Base-by-base conservation (phyloP, 2,329 filamentous ascomycete genomes). In the Penicillium sumatraense region DNA sequence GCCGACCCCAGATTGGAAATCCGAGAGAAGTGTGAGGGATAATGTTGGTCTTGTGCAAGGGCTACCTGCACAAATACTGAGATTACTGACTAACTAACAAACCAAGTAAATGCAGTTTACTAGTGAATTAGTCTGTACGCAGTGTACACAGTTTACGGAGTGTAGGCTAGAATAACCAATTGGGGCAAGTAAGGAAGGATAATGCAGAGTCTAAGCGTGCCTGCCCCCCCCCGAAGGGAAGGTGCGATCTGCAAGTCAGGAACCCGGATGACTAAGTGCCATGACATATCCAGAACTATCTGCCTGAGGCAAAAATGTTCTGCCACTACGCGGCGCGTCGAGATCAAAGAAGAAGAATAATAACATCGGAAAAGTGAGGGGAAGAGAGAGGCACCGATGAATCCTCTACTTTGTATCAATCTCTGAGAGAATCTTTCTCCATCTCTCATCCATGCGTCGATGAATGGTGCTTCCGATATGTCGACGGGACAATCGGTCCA, bases 401-500 rank as follows among this genome's bases (percentile, higher is more conserved):
- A 27, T 18, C n/a, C 18, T 10, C 21, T n/a, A 24, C 20, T 14
- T 1, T 44, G 7, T 44, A 14, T 6, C 14, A 16, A 4, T 31
- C 21, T 6, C 16, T 21, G 42, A 31, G 42, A 31, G 16, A 16
- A 31, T 5, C 42, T 14, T 33, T 21, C n/a, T 31, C 10, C 23
- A 18, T 18, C 23, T 13, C 8, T 45, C 20, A 21, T 10, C 42
- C 24, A 46, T 46, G 42, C 26, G 2, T 46, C 42, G 16, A 21
- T 46, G 31, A 47, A 36, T 41, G 44, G 20, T 35, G 29, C 40
- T 49, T 49, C 52, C 61, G 64, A 53, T 47, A 73, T 70, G 68
- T 67, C 68, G 49, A 59, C 61, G 24, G 64, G 55, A 38, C 63
- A 67, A 45, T 53, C 63, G 18, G 57, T 70, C 44, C 81, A 85